A percentile compares a stretch with the other conserved stretches of the same genome.
Conservation (phyloP, 768 basidiomycete genomes). For the Termitomyces sp. region DNA sequence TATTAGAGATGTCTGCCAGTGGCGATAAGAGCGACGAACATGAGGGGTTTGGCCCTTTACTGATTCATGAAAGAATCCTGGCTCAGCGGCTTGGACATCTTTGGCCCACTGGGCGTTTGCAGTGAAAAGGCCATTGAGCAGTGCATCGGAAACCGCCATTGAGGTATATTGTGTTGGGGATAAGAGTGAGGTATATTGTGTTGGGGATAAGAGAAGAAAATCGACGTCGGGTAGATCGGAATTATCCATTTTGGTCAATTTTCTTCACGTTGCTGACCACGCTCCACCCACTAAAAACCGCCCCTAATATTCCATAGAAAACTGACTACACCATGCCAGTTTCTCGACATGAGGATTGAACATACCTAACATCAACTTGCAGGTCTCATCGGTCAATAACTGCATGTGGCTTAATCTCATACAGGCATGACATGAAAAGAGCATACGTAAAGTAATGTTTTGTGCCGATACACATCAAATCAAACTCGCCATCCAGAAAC, state of each 20-base stretch:
- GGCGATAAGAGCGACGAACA: constrained; percentile 28
- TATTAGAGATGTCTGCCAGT: constrained; percentile 5
- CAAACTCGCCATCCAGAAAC: constrained; percentile 9
- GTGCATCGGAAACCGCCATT: constrained; percentile 12
- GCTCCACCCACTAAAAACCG: too few relatives aligned
- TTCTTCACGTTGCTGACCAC: too few relatives aligned
- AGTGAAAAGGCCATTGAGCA: constrained; percentile 26
- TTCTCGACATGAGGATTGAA: too few relatives aligned
- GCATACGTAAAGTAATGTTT: constrained; percentile 11
- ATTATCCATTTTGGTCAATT: not conserved
- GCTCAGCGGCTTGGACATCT: constrained; percentile 46
- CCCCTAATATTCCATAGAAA: too few relatives aligned
- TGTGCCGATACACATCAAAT: constrained; percentile 10
- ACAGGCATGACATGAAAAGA: constrained; percentile 7
- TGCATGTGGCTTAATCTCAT: constrained; percentile 16
- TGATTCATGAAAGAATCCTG: constrained; percentile 55
- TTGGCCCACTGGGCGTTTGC: constrained; percentile 69
- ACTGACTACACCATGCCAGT: too few relatives aligned
- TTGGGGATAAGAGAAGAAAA: not conserved
- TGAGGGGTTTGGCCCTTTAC: constrained; percentile 66
- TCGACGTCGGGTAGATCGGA: too few relatives aligned
- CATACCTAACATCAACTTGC: not conserved
- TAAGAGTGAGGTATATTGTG: not conserved
- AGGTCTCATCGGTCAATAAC: not conserved
- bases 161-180: not conserved